Evolutionary conservation across 352 stramenopile species (phyloP), one percentile per base, ranked within the genome.

Genomic region (Pythium aphanidermatum): DNA sequence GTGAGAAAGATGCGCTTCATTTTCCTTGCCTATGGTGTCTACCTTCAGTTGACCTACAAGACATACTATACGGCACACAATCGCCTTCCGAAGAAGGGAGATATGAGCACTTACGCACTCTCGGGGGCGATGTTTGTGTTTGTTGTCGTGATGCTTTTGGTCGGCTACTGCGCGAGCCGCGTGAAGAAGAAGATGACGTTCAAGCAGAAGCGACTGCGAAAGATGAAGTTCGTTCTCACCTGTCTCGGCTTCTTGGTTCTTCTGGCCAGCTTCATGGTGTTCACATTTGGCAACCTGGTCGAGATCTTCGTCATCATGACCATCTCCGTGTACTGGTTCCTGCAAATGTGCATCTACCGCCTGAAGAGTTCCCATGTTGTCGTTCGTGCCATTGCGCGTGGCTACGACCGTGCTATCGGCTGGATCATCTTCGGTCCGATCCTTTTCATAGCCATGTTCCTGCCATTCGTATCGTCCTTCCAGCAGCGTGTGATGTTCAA

Each of bases 1-100:
- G 38, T 89, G 32, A 73, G 80, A 47, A 92, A 90, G 62, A 63
- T 75, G 25, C 73, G 80, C 17, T 92, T 92, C 60, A 42, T 92
- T 28, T 51, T 79, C 2, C 31, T 92, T 21, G 74, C 77, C 6
- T 52, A 86, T 19, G 75, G 75, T 20, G 78, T 92, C 44, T 92
- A 92, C 51, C 47, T 92, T 34, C 82, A 89, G 43, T 64, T 89
- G 40, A 76, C 76, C 32, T 68, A 66, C 54, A 58, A 65, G 19
- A 40, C 44, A 0, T 63, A 60, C 44, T 69, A 67, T 47, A 30
- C 27, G 5, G 25, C 13, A 1, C 45, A 41, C 11, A 51, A 60
- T 29, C 14, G 36, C 12, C 19, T 17, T 3, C 32, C 54, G 24
- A 43, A 30, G 16, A 58, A 52, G 32, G 31, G 56, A 21, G 53